Evolutionary conservation across 306 rosid genomes (phyloP), one percentile per base, ranked within the genome.

Genomic region (Quercus variabilis): DNA sequence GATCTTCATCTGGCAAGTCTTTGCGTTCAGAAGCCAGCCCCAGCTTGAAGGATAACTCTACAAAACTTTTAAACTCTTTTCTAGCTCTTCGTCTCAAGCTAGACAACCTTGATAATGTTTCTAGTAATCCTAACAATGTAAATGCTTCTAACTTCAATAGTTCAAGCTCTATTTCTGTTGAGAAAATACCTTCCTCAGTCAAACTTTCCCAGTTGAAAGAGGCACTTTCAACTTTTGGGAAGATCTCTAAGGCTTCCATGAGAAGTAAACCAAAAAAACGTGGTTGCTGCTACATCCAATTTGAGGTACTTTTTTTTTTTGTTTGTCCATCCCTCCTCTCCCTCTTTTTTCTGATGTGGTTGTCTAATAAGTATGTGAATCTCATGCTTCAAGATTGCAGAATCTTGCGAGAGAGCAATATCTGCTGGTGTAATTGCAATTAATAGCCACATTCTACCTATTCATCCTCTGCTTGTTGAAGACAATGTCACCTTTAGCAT

Each of bases 401-500:
- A 55, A 55, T 68, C 83, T 54, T 49, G 67, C 69, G 3, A 38
- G 72, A 54, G 41, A 77, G 43, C 71, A 51, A 49, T 72, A 31
- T 52, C 55, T 57, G 20, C 7, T 49, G 76, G 76, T 71, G 77
- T 12, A 49, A 52, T 54, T 71, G 38, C 31, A 58, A 38, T 52
- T n/a, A 30, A 8, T 5, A 12, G 43, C 20, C n/a, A 4, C 4
- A 9, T n/a, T 35, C 78, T 49, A 25, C 21, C 55, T 35, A 41
- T 63, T 73, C 8, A 3, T 52, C 74, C 78, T 26, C 55, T 63
- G 1, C 51, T 12, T 64, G 15, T 26, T 9, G 21, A 71, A 76
- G 81, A 77, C 43, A 62, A 46, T 21, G 68, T 77, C 62, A 55
- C 17, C 20, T 71, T 82, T 17, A 77, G 70, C 46, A 76, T 77